Evolutionary conservation across 371 early-diverging fungal species (phyloP), one percentile per base, ranked within the genome.

Genomic region (Choanephora cucurbitarum): DNA sequence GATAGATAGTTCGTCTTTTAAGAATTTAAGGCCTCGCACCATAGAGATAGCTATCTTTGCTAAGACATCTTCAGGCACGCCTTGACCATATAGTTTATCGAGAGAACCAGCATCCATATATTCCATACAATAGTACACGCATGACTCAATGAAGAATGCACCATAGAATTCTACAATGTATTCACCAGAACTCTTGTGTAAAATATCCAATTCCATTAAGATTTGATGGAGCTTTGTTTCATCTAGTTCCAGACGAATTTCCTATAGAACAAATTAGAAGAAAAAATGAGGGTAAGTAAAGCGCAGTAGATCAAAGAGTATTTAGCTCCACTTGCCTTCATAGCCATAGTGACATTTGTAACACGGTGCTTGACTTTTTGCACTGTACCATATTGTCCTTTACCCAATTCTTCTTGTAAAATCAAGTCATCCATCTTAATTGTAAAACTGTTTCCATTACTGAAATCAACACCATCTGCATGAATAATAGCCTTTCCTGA

Each of bases 81-180:
- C 94, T 32, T 82, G 81, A 9, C 83, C 82, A 62, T 93, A 92
- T 39, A 97, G 69, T 44, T 87, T 85, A 61, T 97, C 96, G 46
- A 97, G 72, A 14, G 94, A 94, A 34, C 96, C 96, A 42, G 84
- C 91, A 69, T 97, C 97, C 97, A 97, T 97, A 71, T 86, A 95
- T 73, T 90, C 92, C 89, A 89, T 91, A 69, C 94, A 95, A 67
- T 93, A 92, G 67, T 94, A 97, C 0, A 95, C 96, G 68, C 92
- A 92, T n/a, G 90, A 88, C 66, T 96, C 96, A 56, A 92, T 87
- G 63, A 95, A 94, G 77, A 96, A 97, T 1, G 97, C 97, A n/a
- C 97, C 97, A 75, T 97, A 97, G 65, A 96, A 97, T 48, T 95
- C 95, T 31, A 97, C 93, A 74, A 97, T 97, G 63, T 87, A 92